Evolutionary conservation across 257 asterid species (phyloP).

Genomic region (Parsonsia alboflavescens): DNA sequence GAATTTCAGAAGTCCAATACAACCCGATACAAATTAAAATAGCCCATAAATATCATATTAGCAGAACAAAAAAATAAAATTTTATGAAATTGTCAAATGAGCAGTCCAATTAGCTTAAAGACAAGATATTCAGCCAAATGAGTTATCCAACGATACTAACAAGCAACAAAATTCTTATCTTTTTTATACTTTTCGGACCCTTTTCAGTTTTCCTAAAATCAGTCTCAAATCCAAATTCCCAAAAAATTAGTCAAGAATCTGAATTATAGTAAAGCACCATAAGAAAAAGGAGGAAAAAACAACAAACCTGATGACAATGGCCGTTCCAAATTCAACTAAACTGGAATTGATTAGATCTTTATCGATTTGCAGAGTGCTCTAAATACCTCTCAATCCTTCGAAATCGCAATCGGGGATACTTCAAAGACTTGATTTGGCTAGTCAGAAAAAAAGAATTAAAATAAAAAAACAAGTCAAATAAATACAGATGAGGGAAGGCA

Average conservation of each 20-base stretch:
- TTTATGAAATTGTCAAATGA: not conserved
- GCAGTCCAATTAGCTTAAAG: not conserved
- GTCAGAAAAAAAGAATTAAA: not conserved
- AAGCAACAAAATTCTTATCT: not conserved
- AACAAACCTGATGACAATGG: conserved; percentile 33
- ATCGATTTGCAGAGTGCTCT: conserved; percentile 18
- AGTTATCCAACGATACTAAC: not conserved
- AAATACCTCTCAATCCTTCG: conserved; percentile 14
- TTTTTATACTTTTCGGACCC: not conserved
- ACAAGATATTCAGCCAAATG: not conserved
- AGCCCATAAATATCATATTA: not conserved
- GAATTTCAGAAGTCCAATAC: not conserved
- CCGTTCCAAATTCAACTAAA: conserved; percentile 28
- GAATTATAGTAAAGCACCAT: conserved; percentile 6
- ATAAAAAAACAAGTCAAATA: conserved; percentile 34
- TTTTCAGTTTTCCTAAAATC: not conserved
- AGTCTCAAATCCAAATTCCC: conserved; percentile 7
- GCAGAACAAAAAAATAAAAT: not conserved
- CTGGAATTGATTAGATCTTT: conserved; percentile 26
- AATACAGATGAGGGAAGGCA: conserved; percentile 40
- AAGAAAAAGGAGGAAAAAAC: not conserved
- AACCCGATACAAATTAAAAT: not conserved
- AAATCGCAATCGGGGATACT: conserved; percentile 2
- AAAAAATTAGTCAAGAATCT: conserved; percentile 12
- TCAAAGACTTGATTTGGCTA: conserved; percentile 3